phyloP scores from a whole-genome alignment of 2,329 filamentous ascomycete species.

The Stemphylium vesicarium region DNA sequence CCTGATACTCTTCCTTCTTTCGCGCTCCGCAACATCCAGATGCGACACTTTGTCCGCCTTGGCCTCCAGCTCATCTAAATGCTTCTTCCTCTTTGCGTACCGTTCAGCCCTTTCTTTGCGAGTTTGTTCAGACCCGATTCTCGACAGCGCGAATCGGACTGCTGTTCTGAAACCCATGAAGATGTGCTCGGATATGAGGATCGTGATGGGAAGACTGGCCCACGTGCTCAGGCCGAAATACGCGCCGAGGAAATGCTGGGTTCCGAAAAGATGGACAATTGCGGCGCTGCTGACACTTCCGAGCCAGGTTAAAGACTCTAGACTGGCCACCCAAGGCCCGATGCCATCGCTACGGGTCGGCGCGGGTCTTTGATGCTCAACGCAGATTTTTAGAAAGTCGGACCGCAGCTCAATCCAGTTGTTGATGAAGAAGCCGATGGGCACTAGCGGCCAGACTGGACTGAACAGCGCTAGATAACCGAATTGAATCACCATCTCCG shows the following conservation, averaged over 20 bases:
- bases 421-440: conserved; percentile 46
- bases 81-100: conserved; percentile 36
- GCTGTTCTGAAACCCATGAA: conserved; percentile 40
- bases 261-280: conserved; percentile 43
- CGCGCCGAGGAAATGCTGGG: conserved; percentile 19
- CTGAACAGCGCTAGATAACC: conserved; percentile 45
- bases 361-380: conserved; percentile 40
- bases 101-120: conserved; percentile 33
- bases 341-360: conserved; percentile 40
- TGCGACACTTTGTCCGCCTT: conserved; percentile 21
- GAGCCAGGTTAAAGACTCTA: conserved; percentile 43
- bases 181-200: conserved; percentile 42
- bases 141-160: conserved; percentile 33
- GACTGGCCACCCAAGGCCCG: conserved; percentile 41
- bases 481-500: conserved; percentile 47
- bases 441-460: conserved; percentile 44
- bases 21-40: conserved; percentile 31
- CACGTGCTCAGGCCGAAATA: conserved; percentile 29
- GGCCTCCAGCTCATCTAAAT: conserved; percentile 37
- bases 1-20: conserved; percentile 40
- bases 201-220: conserved; percentile 39
- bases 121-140: conserved; percentile 40
- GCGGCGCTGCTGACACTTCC: conserved; percentile 43
- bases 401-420: conserved; percentile 47
- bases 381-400: conserved; percentile 44